phyloP scores from a whole-genome alignment of 257 asterid species.

The Solanum pinnatisectum region DNA sequence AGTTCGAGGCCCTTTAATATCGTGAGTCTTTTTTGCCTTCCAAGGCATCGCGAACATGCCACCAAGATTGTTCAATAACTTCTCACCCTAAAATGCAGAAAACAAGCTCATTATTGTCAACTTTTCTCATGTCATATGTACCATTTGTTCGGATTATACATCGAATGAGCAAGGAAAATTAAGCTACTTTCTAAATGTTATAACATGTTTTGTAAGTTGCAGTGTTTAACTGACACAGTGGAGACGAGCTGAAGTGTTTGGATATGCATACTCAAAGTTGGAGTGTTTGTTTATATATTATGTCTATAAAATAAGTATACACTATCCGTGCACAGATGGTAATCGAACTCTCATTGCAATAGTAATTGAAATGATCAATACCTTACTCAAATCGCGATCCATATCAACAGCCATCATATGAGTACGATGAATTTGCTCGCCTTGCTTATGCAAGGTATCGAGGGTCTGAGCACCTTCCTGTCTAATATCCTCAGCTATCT shows the following conservation, averaged over 20 bases:
- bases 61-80: conserved; percentile 76
- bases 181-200: neutral
- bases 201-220: neutral
- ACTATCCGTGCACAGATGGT: neutral
- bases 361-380: neutral
- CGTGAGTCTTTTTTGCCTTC: conserved; percentile 74
- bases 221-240: neutral
- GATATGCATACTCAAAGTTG: neutral
- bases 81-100: conserved; percentile 60
- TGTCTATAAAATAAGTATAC: neutral
- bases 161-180: neutral
- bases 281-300: neutral
- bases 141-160: neutral
- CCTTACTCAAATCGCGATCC: conserved; percentile 82
- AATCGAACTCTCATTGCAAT: neutral
- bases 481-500: conserved; percentile 78
- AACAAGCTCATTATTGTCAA: neutral
- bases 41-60: conserved; percentile 97
- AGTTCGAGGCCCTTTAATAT: conserved; percentile 58
- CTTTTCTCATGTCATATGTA: neutral
- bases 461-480: conserved; percentile 60
- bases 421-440: conserved; percentile 87
- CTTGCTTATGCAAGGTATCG: conserved; percentile 74
- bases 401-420: conserved; percentile 85
- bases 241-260: neutral